Evolutionary conservation across 2,329 filamentous ascomycete species (phyloP).

Genomic region (Hypoxylon sp.): DNA sequence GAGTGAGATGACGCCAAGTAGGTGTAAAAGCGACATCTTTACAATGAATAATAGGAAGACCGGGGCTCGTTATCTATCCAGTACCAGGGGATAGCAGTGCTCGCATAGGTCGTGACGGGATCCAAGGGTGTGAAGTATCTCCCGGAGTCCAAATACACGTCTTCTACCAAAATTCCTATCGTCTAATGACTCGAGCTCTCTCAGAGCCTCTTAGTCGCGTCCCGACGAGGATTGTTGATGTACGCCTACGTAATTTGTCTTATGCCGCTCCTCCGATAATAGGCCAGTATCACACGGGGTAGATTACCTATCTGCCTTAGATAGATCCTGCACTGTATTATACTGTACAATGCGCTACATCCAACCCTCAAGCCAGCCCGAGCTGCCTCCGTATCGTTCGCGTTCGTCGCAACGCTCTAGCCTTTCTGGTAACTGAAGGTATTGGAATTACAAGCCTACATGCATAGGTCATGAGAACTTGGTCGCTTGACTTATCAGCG

Average conservation of each 20-base stretch:
- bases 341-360: constrained; percentile 1
- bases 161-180: neutral
- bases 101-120: neutral
- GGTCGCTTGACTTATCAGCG: neutral
- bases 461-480: neutral
- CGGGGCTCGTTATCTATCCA: neutral
- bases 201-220: neutral
- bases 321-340: constrained; percentile 4
- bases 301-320: neutral
- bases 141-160: neutral
- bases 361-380: neutral
- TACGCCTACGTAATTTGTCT: neutral
- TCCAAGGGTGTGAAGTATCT: neutral
- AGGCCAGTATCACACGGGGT: neutral
- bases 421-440: neutral
- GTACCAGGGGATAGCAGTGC: neutral
- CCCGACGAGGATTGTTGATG: neutral
- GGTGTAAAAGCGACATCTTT: neutral
- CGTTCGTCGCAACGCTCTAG: neutral
- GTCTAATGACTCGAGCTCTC: neutral
- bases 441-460: neutral
- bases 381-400: neutral
- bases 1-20: neutral
- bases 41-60: neutral
- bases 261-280: constrained; percentile 8